Base-by-base conservation (phyloP, 768 basidiomycete species). In the Cyclocybe aegerita region DNA sequence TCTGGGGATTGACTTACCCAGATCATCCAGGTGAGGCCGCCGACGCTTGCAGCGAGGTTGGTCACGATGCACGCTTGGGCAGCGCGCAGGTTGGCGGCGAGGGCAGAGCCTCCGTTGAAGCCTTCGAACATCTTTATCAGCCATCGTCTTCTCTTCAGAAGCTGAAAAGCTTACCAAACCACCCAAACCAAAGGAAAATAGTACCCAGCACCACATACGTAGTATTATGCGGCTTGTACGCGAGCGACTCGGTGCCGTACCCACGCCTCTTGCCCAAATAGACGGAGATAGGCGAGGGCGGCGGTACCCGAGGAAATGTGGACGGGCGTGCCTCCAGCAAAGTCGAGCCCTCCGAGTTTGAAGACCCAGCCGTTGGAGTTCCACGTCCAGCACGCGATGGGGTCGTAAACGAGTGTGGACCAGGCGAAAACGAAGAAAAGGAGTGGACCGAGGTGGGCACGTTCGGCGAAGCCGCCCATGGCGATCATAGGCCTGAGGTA, bases 371-470 rank as follows among this genome's bases (percentile, higher is more conserved):
- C 81, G 33, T 87, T 79, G 29, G 79, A 56, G 60, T 91, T 92
- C 94, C 94, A 97, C 3, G 91, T 88, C 93, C 93, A 96, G 69
- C 90, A 91, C 0, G 91, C 94, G 51, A 96, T 85, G 1, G 93
- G 92, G 61, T 94, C 86, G 68, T 96, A 97, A 11, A 93, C 90
- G 50, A 93, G 60, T 3, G 88, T 89, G 4, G 83, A 76, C 95
- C 95, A 97, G 46, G 81, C 64, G 63, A 97, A 96, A 54, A 92
- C 78, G 70, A 96, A 96, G 47, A 93, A 79, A 52, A 93, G 77
- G 40, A 89, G 70, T 3, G 95, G 95, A 2, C 91, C 85, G n/a
- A 95, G 78, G 7, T 86, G 82, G 2, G 79, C 80, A 45, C 92
- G 87, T 62, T 97, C 95, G 8, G 93, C 92, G 43, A 94, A 81